Base-by-base conservation (phyloP, 805 yeast species). In the Schizosaccharomyces osmophilus region DNA sequence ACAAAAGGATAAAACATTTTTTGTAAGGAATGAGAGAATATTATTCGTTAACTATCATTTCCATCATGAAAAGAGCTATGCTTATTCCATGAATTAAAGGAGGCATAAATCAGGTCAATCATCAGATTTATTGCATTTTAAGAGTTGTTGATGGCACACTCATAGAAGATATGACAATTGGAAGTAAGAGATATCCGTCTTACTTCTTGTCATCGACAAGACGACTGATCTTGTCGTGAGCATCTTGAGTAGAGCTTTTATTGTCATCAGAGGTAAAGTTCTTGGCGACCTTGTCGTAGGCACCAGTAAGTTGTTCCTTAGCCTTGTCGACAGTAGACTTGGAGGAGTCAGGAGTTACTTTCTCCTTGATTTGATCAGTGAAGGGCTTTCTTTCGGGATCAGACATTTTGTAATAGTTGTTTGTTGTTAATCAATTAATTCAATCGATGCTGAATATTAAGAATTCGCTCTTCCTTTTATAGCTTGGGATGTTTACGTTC, bases 301-400 rank as follows among this genome's bases (percentile, higher is more conserved):
- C 70, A 69, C 79, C 83, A 63, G 93, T 81, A 64, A 78, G 80
- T 39, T 70, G 63, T 74, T 87, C 95, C 77, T 84, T 83, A 66
- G 82, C 82, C 74, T 84, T 75, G 69, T 85, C 83, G 61, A 74
- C 71, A 68, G 74, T 72, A 48, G 82, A 68, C 75, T 87, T 87
- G 72, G 83, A 78, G 63, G 79, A 73, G 65, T 87, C 83, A 66
- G 95, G 95, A 66, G 79, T 84, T 55, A 83, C 63, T 55, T 78
- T 69, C 77, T 87, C 95, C 61, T 78, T 63, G 67, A 79, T 74
- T 74, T 86, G 85, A 71, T 83, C 84, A 65, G 82, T 67, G 70
- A 87, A 78, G 71, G 79, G 74, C 76, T 87, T 87, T 83, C 95
- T 84, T 68, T 84, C 86, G 64, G 78, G 69, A 41, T 60, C 61